Conservation (phyloP, 148 eudicot genomes). For the Talinum fruticosum region DNA sequence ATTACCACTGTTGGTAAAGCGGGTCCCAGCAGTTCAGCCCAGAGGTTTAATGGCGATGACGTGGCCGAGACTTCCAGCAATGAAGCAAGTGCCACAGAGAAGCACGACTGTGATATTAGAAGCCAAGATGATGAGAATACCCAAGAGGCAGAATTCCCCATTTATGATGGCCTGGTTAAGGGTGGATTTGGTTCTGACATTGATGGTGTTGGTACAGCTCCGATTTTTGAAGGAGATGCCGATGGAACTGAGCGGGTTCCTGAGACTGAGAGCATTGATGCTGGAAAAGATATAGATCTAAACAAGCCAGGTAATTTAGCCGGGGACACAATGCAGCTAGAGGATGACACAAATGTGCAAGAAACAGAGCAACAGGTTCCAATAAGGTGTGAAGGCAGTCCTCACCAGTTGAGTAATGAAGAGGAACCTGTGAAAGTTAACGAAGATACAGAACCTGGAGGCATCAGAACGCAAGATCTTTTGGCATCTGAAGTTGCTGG, state of each 20-base stretch:
- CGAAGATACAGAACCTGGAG: conserved; percentile 57
- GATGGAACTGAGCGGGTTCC: conserved; percentile 63
- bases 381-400: conserved; percentile 29
- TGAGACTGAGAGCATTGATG: conserved; percentile 63
- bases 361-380: conserved; percentile 44
- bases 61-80: conserved; percentile 49
- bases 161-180: conserved; percentile 44
- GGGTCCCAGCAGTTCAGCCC: conserved; percentile 37
- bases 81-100: conserved; percentile 78
- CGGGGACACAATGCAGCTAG: conserved; percentile 71
- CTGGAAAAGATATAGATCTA: conserved; percentile 39
- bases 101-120: conserved; percentile 71
- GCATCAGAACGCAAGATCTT: conserved; percentile 69
- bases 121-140: conserved; percentile 62
- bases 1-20: conserved; percentile 28
- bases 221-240: conserved; percentile 41
- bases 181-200: conserved; percentile 84
- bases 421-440: conserved; percentile 32
- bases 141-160: conserved; percentile 73
- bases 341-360: conserved; percentile 48
- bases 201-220: conserved; percentile 60
- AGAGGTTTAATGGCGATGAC: conserved; percentile 28
- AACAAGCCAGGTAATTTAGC: conserved; percentile 32
- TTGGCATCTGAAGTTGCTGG: conserved; percentile 88
- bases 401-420: conserved; percentile 24